phyloP scores from a whole-genome alignment of 331 rosid genomes.

The Pyracantha coccinea region DNA sequence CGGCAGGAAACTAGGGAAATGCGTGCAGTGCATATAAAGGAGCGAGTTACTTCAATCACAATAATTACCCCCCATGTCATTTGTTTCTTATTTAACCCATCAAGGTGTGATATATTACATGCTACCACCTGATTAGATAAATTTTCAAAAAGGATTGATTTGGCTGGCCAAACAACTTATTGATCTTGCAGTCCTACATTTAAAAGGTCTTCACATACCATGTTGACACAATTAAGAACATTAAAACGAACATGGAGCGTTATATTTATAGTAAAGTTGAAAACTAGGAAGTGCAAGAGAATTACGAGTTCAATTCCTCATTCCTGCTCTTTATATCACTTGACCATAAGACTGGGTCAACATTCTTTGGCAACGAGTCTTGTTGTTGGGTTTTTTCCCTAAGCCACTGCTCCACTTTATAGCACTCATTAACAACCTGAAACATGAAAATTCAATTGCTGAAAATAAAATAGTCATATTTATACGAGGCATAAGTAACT shows the following conservation, averaged over 20 bases:
- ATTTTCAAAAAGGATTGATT: neutral
- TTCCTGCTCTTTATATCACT: conserved; percentile 33
- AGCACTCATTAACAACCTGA: conserved; percentile 41
- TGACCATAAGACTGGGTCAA: conserved; percentile 46
- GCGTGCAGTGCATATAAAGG: neutral
- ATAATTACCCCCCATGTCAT: neutral
- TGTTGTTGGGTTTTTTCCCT: conserved; percentile 35
- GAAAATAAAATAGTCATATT: conserved; percentile 3
- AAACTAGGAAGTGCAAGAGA: neutral
- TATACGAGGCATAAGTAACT: neutral
- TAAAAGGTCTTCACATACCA: neutral
- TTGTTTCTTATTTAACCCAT: neutral
- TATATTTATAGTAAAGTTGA: neutral
- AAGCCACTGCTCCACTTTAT: conserved; percentile 43
- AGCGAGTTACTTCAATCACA: neutral
- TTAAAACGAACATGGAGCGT: neutral
- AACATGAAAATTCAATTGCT: neutral
- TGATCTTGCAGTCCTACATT: neutral
- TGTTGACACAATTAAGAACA: neutral
- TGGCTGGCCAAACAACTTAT: neutral
- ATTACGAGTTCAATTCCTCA: conserved; percentile 40
- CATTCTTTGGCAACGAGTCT: conserved; percentile 33
- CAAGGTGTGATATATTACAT: neutral
- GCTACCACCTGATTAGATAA: neutral
- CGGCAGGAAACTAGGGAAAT: neutral